These are phyloP conservation scores for Boletellus deceptivus DNA, from an alignment of 1,284 basidiomycete species.

Conservation along the genomic window DNA sequence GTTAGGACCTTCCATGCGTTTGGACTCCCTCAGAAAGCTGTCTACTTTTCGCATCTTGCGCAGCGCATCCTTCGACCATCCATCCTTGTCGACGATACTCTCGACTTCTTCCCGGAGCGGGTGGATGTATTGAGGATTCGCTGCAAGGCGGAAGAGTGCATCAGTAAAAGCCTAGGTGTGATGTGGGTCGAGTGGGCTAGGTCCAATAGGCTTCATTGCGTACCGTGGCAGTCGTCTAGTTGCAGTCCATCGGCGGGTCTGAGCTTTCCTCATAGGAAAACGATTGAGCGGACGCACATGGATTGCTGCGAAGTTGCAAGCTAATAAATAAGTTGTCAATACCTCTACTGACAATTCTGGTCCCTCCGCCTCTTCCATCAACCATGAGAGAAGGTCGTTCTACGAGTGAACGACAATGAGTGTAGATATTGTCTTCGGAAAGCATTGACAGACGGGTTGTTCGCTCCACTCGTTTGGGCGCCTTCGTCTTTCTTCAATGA, in stretches of 20 bases:
- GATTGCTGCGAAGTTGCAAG: not conserved
- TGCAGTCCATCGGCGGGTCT: not conserved
- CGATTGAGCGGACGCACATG: not conserved
- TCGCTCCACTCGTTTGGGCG: constrained; percentile 35
- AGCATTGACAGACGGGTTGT: constrained; percentile 32
- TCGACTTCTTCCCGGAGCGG: constrained; percentile 47
- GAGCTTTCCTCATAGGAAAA: not conserved
- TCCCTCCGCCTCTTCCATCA: not conserved
- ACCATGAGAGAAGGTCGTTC: not conserved
- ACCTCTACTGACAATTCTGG: not conserved
- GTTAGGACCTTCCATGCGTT: constrained; percentile 35
- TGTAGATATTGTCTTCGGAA: no score
- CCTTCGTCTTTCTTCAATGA: constrained; percentile 39
- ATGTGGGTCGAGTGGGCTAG: not conserved
- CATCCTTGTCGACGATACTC: constrained; percentile 34
- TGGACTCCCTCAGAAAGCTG: constrained; percentile 46
- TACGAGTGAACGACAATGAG: not conserved
- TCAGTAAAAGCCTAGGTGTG: constrained; percentile 33
- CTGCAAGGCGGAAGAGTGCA: constrained; percentile 37
- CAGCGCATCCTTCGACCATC: constrained; percentile 44
- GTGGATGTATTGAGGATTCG: constrained; percentile 37
- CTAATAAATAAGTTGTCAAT: not conserved
- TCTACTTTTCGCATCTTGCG: constrained; percentile 44
- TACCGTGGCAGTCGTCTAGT: constrained; percentile 19
- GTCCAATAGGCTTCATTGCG: not conserved